Conservation (phyloP, 129 eudicot genomes). For the Lonicera japonica region DNA sequence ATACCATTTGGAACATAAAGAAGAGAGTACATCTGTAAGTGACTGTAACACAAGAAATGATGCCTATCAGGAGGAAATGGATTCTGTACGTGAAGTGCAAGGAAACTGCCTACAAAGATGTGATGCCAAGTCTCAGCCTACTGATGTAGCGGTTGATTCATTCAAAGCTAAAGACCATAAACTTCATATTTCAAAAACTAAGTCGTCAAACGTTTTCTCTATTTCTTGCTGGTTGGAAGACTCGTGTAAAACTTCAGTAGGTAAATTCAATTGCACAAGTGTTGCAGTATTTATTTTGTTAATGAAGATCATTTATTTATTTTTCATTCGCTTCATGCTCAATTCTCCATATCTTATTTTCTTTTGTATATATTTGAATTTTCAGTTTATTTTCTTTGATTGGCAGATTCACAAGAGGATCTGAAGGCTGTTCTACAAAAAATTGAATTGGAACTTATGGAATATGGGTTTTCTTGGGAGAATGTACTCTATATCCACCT, state of each 20-base stretch:
- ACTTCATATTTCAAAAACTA: constrained; percentile 43
- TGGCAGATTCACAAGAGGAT: constrained; percentile 65
- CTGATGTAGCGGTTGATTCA: constrained; percentile 15
- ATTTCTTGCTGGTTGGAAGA: constrained; percentile 73
- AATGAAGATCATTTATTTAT: neutral
- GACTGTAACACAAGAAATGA: constrained; percentile 30
- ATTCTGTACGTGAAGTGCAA: constrained; percentile 60
- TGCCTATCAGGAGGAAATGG: constrained; percentile 30
- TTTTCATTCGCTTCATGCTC: neutral
- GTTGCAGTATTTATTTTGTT: neutral
- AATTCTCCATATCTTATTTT: neutral
- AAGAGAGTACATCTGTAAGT: constrained; percentile 15
- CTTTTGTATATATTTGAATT: neutral
- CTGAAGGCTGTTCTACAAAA: constrained; percentile 46
- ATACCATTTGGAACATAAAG: constrained; percentile 70
- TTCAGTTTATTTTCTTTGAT: neutral
- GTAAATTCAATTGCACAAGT: constrained; percentile 24
- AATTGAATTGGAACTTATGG: constrained; percentile 48
- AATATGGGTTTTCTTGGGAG: constrained; percentile 65
- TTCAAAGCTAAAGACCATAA: constrained; percentile 19
- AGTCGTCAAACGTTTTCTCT: constrained; percentile 41
- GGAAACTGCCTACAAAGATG: constrained; percentile 35
- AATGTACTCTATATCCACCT: constrained; percentile 83
- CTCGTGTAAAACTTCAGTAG: constrained; percentile 31
- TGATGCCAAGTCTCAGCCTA: constrained; percentile 19